Percentiles rank a stretch among this genome's conserved stretches.
Conservation (phyloP, 805 yeast species). For the Kuraishia ogatae region DNA sequence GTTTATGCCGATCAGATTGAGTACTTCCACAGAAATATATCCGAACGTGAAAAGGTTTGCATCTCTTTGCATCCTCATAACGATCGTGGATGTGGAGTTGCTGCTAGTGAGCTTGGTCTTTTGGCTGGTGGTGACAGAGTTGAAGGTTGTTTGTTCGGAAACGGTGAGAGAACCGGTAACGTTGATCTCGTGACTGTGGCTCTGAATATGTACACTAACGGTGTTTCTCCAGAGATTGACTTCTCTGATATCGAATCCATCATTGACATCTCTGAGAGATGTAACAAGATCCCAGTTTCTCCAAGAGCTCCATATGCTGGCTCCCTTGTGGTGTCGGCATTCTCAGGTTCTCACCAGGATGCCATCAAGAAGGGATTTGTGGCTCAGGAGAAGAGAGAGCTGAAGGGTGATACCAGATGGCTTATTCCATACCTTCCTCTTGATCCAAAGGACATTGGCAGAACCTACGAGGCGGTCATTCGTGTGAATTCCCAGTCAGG, state of each 20-base stretch:
- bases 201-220: slow-evolving; percentile 71
- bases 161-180: slow-evolving; percentile 84
- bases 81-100: slow-evolving; percentile 85
- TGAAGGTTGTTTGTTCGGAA: slow-evolving; percentile 80
- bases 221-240: slow-evolving; percentile 62
- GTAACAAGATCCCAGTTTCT: slow-evolving; percentile 70
- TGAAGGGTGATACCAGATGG: slow-evolving; percentile 40
- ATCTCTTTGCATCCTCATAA: slow-evolving; percentile 78
- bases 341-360: slow-evolving; percentile 82
- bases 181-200: slow-evolving; percentile 78
- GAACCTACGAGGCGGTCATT: slow-evolving; percentile 87
- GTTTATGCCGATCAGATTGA: slow-evolving; percentile 82
- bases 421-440: slow-evolving; percentile 74
- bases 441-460: slow-evolving; percentile 79
- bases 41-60: slow-evolving; percentile 62
- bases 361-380: slow-evolving; percentile 80
- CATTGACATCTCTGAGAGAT: slow-evolving; percentile 66
- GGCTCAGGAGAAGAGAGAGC: slow-evolving; percentile 30
- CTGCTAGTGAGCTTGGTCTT: slow-evolving; percentile 76
- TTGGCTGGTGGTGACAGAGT: slow-evolving; percentile 85
- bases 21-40: slow-evolving; percentile 51
- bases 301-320: slow-evolving; percentile 73
- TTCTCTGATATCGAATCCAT: slow-evolving; percentile 59
- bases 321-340: slow-evolving; percentile 89
- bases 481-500: slow-evolving; percentile 86